Conservation (phyloP, 179 eudicot species). For the Camellia oleifera region DNA sequence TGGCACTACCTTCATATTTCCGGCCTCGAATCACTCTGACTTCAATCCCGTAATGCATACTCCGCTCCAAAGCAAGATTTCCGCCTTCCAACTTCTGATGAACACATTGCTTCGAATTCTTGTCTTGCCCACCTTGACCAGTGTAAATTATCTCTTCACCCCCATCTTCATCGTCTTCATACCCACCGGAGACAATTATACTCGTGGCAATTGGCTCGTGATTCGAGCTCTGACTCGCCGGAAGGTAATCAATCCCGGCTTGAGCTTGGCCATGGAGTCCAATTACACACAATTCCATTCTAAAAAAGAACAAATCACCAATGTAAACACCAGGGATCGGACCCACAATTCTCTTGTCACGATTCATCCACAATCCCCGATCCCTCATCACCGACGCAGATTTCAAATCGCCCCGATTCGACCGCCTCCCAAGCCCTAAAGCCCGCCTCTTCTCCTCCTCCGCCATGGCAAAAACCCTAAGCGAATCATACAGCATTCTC, state of each 20-base stretch:
- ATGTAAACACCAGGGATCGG: conserved; percentile 72
- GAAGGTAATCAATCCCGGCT: conserved; percentile 85
- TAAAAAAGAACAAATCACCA: conserved; percentile 77
- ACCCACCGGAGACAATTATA: conserved; percentile 85
- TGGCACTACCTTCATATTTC: conserved; percentile 62
- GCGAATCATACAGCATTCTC: conserved; percentile 64
- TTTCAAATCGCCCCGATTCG: conserved; percentile 52
- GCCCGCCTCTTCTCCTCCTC: conserved; percentile 50
- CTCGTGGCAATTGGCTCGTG: conserved; percentile 93
- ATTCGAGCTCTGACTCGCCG: conserved; percentile 67
- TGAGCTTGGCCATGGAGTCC: conserved; percentile 85
- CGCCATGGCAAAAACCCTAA: conserved; percentile 39
- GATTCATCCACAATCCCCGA: conserved; percentile 70
- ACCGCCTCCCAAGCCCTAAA: conserved; percentile 27
- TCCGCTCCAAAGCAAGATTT: conserved; percentile 81
- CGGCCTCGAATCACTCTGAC: conserved; percentile 85
- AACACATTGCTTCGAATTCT: conserved; percentile 43
- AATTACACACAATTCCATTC: conserved; percentile 89
- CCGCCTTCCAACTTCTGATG: conserved; percentile 86
- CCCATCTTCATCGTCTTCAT: conserved; percentile 75
- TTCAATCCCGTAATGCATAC: conserved; percentile 88
- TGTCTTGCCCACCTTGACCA: conserved; percentile 93
- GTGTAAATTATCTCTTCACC: conserved; percentile 87
- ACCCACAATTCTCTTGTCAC: conserved; percentile 83
- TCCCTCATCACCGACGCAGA: conserved; percentile 59